Base-by-base conservation (phyloP, 1,284 basidiomycete genomes). In the Pascua sp. region DNA sequence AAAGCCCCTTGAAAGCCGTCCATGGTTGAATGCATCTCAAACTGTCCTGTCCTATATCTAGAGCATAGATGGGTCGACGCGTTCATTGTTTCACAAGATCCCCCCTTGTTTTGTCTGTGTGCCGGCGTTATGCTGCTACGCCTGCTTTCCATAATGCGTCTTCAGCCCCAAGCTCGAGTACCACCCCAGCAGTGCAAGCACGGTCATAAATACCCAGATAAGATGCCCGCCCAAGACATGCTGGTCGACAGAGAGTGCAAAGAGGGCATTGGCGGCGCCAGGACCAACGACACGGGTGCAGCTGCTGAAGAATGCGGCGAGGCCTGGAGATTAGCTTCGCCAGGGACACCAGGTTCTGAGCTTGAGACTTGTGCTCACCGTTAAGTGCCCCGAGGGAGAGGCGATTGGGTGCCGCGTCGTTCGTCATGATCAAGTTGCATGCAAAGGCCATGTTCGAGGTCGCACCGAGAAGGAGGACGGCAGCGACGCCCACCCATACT, bases 401-500 rank as follows among this genome's bases (percentile, higher is more conserved):
- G 11, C 64, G 47, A 41, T 61, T 64, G 0, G 69, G 69, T 4
- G 68, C 69, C 10, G 69, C 69, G 39, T 66, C 65, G 49, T 72
- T 72, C 13, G 61, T 63, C 69, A 72, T 71, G 48, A 72, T 63
- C 39, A 72, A 52, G 42, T 72, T 72, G 55, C 70, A 71, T 11
- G 67, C 67, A 49, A 72, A 73, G 18, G 72, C 68, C 68, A 73
- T 72, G 40, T 70, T 69, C 47, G 63, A 59, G 8, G 62, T 54
- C 1, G 67, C 58, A 37, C 63, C 59, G 38, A 53, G 56, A 11
- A 60, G 43, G 24, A 65, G 51, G 9, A 62, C 58, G 16, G 49
- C 40, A 17, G 48, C 53, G 39, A 60, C 57, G 17, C 60, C 65
- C 10, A 62, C 51, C 72, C 72, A 75, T 16, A 73, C 65, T 16